These are phyloP conservation scores for Ceratocystis cubensis DNA, from an alignment of 2,329 filamentous ascomycete species.

Conservation along the genomic window DNA sequence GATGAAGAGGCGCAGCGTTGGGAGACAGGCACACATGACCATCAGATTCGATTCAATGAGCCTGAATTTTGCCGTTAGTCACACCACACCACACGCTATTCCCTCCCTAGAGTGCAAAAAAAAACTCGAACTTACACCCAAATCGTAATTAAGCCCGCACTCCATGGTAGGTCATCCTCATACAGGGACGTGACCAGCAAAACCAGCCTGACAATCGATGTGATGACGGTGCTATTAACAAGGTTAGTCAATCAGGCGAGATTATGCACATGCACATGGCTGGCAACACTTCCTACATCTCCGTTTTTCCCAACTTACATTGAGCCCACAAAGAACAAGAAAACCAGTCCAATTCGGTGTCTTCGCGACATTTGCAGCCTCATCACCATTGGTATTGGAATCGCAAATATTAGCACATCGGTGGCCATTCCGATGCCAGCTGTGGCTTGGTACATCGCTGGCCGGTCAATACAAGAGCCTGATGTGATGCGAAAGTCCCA, in stretches of 20 bases:
- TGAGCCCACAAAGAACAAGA: slow-evolving; percentile 2
- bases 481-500: background rate
- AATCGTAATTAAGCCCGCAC: background rate
- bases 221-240: background rate
- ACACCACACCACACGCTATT: background rate
- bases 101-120: too few relatives aligned
- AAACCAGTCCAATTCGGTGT: background rate
- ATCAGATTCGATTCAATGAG: slow-evolving; percentile 1
- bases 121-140: background rate
- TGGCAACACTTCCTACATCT: background rate
- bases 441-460: background rate
- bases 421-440: background rate
- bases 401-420: background rate
- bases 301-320: background rate
- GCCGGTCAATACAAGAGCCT: background rate
- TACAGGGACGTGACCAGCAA: slow-evolving; percentile 1
- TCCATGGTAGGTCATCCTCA: background rate
- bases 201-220: background rate
- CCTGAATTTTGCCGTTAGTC: background rate
- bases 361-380: background rate
- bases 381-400: background rate
- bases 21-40: slow-evolving; percentile 5
- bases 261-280: background rate
- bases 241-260: background rate
- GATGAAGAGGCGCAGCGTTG: background rate